These are phyloP conservation scores for Botrytis byssoidea DNA, from an alignment of 2,329 filamentous ascomycete species.

Conservation along the genomic window DNA sequence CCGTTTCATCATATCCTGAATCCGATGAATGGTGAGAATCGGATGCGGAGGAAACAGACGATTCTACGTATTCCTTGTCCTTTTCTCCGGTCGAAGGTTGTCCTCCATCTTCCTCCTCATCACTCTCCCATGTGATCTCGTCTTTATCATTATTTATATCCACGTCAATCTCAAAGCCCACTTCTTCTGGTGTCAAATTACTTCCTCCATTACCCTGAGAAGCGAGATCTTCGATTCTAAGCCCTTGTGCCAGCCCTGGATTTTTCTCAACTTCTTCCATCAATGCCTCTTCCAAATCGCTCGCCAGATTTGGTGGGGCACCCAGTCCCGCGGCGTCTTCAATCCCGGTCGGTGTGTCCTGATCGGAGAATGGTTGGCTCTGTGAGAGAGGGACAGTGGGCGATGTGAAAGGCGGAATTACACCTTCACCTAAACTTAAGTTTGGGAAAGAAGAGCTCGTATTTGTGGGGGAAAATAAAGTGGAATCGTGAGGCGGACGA, in stretches of 20 bases:
- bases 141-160: neutral
- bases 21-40: neutral
- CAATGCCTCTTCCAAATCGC: conserved; percentile 11
- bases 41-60: neutral
- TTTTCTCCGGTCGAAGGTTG: neutral
- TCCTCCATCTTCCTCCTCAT: neutral
- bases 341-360: neutral
- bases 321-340: neutral
- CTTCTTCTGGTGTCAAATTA: neutral
- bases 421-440: neutral
- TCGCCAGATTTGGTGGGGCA: neutral
- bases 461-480: neutral
- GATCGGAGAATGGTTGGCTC: neutral
- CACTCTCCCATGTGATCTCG: conserved; percentile 14
- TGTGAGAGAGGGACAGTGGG: neutral
- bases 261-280: conserved; percentile 7
- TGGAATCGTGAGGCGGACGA: conserved; percentile 1
- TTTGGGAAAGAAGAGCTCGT: neutral
- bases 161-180: neutral
- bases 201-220: neutral
- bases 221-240: neutral
- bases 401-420: conserved; percentile 13
- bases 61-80: neutral
- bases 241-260: neutral
- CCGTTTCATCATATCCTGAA: neutral